Evolutionary conservation across 75 land plant genomes (phyloP).

Genomic region (Larix kaempferi): DNA sequence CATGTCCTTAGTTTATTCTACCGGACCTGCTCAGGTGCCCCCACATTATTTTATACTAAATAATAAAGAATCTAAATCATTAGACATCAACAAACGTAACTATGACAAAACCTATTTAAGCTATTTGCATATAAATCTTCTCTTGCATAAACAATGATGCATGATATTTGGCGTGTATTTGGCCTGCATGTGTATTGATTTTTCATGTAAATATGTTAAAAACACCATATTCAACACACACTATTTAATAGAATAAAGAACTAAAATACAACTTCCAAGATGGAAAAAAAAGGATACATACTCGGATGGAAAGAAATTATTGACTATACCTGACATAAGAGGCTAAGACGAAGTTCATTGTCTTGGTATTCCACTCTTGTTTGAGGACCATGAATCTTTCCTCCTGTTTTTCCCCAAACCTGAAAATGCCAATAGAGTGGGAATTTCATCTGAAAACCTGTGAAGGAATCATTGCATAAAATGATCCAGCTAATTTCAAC

Average conservation of each 20-base stretch:
- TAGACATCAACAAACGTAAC: too few relatives aligned
- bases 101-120: too few relatives aligned
- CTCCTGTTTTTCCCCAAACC: slow-evolving; percentile 96
- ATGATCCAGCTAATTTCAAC: neutral
- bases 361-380: slow-evolving; percentile 85
- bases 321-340: slow-evolving; percentile 64
- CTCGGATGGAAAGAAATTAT: neutral
- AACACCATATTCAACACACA: slow-evolving; percentile 1
- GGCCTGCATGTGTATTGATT: neutral
- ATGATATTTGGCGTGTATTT: too few relatives aligned
- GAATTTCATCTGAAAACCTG: neutral
- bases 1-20: too few relatives aligned
- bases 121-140: too few relatives aligned
- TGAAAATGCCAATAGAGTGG: slow-evolving; percentile 14
- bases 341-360: slow-evolving; percentile 81
- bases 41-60: too few relatives aligned
- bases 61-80: too few relatives aligned
- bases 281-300: neutral
- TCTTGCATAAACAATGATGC: neutral
- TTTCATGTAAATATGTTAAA: neutral
- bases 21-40: too few relatives aligned
- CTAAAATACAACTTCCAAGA: too few relatives aligned
- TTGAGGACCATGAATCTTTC: slow-evolving; percentile 85
- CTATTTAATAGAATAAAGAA: too few relatives aligned
- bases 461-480: neutral